Conservation (phyloP, 2,329 filamentous ascomycete genomes). For the Phoma sp. region DNA sequence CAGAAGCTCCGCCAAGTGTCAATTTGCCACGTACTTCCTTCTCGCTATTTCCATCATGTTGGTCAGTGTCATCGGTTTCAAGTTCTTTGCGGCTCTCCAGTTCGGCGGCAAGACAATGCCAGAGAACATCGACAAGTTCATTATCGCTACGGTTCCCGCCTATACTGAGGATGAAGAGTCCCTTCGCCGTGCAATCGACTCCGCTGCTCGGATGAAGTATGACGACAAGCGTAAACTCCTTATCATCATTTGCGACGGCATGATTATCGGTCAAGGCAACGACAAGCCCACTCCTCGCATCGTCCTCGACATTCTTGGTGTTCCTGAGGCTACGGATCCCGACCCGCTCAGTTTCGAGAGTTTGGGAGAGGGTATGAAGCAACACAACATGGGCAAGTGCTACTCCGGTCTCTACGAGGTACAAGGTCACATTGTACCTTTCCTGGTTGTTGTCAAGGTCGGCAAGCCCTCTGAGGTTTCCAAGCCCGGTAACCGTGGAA, state of each 20-base stretch:
- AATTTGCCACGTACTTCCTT: constrained; percentile 89
- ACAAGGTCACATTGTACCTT: constrained; percentile 96
- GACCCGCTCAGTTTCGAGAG: constrained; percentile 97
- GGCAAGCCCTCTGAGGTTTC: constrained; percentile 81
- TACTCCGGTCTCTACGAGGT: constrained; percentile 98
- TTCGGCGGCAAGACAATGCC: constrained; percentile 91
- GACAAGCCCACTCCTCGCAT: constrained; percentile 95
- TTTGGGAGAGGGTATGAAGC: constrained; percentile 92
- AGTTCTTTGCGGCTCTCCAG: constrained; percentile 95
- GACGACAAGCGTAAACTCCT: constrained; percentile 98
- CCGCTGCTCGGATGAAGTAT: constrained; percentile 91
- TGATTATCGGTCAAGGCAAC: constrained; percentile 99
- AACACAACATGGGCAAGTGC: constrained; percentile 99
- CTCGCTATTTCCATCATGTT: constrained; percentile 84
- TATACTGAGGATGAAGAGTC: constrained; percentile 99
- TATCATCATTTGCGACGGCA: constrained; percentile 92
- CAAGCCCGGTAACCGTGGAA: constrained; percentile 90
- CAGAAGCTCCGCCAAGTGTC: constrained; percentile 81
- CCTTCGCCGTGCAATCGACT: constrained; percentile 94
- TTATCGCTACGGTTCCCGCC: constrained; percentile 96
- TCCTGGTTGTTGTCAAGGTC: constrained; percentile 95
- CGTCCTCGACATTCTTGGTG: constrained; percentile 94
- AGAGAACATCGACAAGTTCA: constrained; percentile 96
- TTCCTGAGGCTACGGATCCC: constrained; percentile 90
- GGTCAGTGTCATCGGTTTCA: constrained; percentile 85